phyloP scores from a whole-genome alignment of 306 rosid genomes.

The Pyrus pyrifolia region DNA sequence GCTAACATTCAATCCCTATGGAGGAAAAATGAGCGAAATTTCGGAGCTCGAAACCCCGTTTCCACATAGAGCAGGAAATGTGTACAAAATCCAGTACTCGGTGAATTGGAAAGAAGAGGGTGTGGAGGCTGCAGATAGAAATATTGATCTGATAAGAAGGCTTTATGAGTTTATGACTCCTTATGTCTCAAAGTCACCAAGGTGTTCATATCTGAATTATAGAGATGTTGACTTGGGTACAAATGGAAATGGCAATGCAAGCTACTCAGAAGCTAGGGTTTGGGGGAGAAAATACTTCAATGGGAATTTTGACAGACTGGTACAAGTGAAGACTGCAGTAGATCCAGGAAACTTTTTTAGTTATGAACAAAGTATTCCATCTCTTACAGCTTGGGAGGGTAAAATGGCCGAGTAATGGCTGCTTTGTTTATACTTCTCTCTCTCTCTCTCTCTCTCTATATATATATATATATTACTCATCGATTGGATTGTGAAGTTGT shows the following conservation, averaged over 20 bases:
- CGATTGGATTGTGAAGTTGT: background rate
- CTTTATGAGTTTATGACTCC: slow-evolving; percentile 62
- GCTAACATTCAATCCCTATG: slow-evolving; percentile 51
- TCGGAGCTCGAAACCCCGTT: slow-evolving; percentile 51
- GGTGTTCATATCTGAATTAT: slow-evolving; percentile 63
- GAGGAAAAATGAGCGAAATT: slow-evolving; percentile 65
- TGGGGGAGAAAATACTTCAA: slow-evolving; percentile 73
- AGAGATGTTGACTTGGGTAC: slow-evolving; percentile 69
- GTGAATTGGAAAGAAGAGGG: slow-evolving; percentile 57
- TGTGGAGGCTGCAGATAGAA: slow-evolving; percentile 17
- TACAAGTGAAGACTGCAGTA: slow-evolving; percentile 42
- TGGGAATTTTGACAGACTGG: slow-evolving; percentile 53
- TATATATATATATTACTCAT: no score
- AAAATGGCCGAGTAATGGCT: slow-evolving; percentile 20
- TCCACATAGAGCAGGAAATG: slow-evolving; percentile 70
- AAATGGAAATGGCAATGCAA: slow-evolving; percentile 42
- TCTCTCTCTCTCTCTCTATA: no score
- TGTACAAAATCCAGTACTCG: slow-evolving; percentile 57
- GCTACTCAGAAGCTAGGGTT: slow-evolving; percentile 39
- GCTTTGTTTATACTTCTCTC: background rate
- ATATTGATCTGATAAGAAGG: slow-evolving; percentile 35
- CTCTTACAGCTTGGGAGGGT: slow-evolving; percentile 24
- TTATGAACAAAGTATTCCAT: slow-evolving; percentile 68
- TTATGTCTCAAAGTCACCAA: slow-evolving; percentile 51
- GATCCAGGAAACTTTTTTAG: slow-evolving; percentile 62